phyloP scores from a whole-genome alignment of 2,329 filamentous ascomycete genomes.

The Madurella mycetomatis region DNA sequence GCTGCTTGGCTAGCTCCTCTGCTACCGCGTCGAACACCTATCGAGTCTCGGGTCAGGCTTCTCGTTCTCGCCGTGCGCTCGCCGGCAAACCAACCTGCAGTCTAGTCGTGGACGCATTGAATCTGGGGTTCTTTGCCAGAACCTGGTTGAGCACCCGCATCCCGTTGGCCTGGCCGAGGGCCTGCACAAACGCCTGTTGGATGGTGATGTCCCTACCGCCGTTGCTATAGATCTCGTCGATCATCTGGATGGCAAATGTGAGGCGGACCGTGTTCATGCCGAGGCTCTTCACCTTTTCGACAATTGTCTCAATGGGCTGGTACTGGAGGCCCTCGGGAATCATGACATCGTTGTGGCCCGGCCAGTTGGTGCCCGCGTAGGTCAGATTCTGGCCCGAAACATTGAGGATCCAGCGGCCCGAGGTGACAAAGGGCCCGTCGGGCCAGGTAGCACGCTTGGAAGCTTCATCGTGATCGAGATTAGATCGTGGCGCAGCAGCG shows the following conservation, averaged over 20 bases:
- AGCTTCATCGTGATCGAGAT: neutral
- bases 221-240: constrained; percentile 53
- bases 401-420: constrained; percentile 41
- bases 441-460: constrained; percentile 32
- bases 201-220: constrained; percentile 44
- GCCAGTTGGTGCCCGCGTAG: constrained; percentile 58
- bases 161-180: constrained; percentile 50
- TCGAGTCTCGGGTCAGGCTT: constrained; percentile 14
- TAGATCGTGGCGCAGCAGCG: constrained; percentile 7
- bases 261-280: constrained; percentile 61
- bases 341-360: constrained; percentile 59
- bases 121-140: constrained; percentile 52
- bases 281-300: constrained; percentile 52
- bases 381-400: constrained; percentile 40
- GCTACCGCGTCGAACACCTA: constrained; percentile 58
- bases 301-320: constrained; percentile 51
- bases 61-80: constrained; percentile 18
- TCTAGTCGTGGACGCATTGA: constrained; percentile 51
- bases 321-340: constrained; percentile 61
- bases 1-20: constrained; percentile 49
- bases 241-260: constrained; percentile 60
- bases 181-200: constrained; percentile 41
- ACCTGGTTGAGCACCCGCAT: constrained; percentile 48
- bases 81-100: constrained; percentile 34
- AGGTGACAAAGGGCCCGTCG: constrained; percentile 39